phyloP scores from a whole-genome alignment of 371 early-diverging fungal species.

The Actinomortierella ambigua region DNA sequence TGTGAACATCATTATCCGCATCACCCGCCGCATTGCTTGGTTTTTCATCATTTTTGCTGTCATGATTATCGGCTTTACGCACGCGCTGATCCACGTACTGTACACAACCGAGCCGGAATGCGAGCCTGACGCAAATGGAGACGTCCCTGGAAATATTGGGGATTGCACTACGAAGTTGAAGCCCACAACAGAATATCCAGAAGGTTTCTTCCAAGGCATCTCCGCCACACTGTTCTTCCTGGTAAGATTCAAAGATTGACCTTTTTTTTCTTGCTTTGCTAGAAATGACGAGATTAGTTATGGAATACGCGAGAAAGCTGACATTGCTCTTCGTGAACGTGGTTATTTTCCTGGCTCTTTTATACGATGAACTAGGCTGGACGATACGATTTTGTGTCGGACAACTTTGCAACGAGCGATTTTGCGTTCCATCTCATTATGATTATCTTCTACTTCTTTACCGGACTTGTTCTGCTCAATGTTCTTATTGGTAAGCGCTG shows the following conservation, averaged over 20 bases:
- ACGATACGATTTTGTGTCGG: constrained; percentile 21
- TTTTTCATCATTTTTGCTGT: constrained; percentile 40
- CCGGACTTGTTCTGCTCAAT: constrained; percentile 30
- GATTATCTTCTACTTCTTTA: constrained; percentile 43
- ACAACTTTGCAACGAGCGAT: not conserved
- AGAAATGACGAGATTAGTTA: too few species aligned
- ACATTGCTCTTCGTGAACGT: too few species aligned
- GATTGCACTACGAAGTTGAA: too few species aligned
- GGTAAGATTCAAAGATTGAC: constrained; percentile 12
- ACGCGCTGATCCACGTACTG: constrained; percentile 34
- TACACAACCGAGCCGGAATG: constrained; percentile 12
- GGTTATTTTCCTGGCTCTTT: not conserved
- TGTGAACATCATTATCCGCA: constrained; percentile 39
- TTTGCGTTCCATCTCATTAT: constrained; percentile 38
- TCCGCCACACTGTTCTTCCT: constrained; percentile 36
- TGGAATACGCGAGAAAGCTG: too few species aligned
- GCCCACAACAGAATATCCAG: constrained; percentile 7
- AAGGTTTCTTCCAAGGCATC: constrained; percentile 5
- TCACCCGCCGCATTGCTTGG: constrained; percentile 33
- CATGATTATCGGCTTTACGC: constrained; percentile 33
- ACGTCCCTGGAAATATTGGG: too few species aligned
- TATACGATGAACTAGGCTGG: constrained; percentile 23
- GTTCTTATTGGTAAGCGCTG: constrained; percentile 19
- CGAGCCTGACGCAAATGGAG: too few species aligned
- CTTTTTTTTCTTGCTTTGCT: too few species aligned